Conservation (phyloP, 805 yeast species). For the Wickerhamomyces pijperi region DNA sequence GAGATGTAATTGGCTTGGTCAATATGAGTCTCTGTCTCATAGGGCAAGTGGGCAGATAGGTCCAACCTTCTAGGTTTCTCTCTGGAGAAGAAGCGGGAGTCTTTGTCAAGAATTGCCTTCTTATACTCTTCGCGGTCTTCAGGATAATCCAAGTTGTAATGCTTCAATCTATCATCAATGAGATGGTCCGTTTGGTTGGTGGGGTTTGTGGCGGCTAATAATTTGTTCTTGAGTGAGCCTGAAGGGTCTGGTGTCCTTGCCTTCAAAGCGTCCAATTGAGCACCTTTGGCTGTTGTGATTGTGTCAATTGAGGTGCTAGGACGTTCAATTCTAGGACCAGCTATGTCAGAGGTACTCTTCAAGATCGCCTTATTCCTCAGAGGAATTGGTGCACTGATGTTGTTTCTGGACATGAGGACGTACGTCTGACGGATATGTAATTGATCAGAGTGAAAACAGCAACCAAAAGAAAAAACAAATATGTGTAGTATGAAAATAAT, state of each 20-base stretch:
- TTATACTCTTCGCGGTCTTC: slow-evolving; percentile 24
- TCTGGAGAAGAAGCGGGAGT: slow-evolving; percentile 29
- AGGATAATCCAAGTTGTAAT: slow-evolving; percentile 44
- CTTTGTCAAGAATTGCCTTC: slow-evolving; percentile 19
- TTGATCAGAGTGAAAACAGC: too few relatives aligned
- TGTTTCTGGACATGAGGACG: slow-evolving; percentile 3
- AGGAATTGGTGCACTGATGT: slow-evolving; percentile 16
- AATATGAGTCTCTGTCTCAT: slow-evolving; percentile 51
- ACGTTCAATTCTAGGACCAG: slow-evolving; percentile 3
- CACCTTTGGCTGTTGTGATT: slow-evolving; percentile 3
- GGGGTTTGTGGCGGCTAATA: slow-evolving; percentile 7
- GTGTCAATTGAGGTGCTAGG: slow-evolving; percentile 10
- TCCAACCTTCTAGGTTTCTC: slow-evolving; percentile 21
- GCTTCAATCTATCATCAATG: slow-evolving; percentile 21
- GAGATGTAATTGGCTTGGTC: slow-evolving; percentile 67
- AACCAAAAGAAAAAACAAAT: too few relatives aligned
- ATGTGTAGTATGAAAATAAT: too few relatives aligned
- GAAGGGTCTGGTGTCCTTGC: slow-evolving; percentile 15
- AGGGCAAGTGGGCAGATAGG: slow-evolving; percentile 47
- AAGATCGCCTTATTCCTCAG: slow-evolving; percentile 9
- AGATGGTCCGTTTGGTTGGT: slow-evolving; percentile 12
- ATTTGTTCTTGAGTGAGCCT: not conserved
- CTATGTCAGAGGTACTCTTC: slow-evolving; percentile 1
- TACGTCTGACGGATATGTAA: too few relatives aligned
- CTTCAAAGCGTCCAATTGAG: slow-evolving; percentile 3